A percentile compares a stretch with the other conserved stretches of the same genome.
Conservation (phyloP, 2,329 filamentous ascomycete genomes). For the Acarospora socialis region DNA sequence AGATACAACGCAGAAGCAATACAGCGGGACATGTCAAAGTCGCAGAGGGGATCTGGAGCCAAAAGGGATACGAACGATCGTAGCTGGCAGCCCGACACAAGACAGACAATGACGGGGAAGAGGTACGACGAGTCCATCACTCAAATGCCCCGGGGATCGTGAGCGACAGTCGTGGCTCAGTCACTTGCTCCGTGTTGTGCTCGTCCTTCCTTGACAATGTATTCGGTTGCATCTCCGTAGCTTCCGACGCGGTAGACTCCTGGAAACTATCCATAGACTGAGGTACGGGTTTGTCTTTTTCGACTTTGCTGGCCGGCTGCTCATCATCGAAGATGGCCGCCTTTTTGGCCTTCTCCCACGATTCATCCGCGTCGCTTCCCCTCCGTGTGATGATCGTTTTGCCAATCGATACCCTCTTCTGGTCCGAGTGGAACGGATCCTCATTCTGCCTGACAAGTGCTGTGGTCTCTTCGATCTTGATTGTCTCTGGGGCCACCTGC, state of each 20-base stretch:
- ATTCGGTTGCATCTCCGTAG: too few species aligned
- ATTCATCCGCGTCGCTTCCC: conserved; percentile 3
- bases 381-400: conserved; percentile 10
- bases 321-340: conserved; percentile 9
- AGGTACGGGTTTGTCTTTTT: too few species aligned
- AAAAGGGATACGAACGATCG: too few species aligned
- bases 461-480: not conserved
- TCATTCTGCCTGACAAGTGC: not conserved
- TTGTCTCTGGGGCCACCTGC: conserved; percentile 2
- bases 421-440: conserved; percentile 14
- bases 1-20: too few species aligned
- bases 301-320: not conserved
- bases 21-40: too few species aligned
- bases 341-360: conserved; percentile 5
- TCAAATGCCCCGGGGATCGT: conserved; percentile 6
- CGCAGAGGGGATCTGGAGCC: too few species aligned
- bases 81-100: too few species aligned
- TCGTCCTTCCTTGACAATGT: too few species aligned
- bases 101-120: not conserved
- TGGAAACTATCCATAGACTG: too few species aligned
- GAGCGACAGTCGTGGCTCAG: not conserved
- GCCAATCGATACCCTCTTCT: conserved; percentile 12
- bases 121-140: not conserved
- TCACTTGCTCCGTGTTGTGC: too few species aligned
- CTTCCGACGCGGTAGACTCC: too few species aligned